Evolutionary conservation across 495 filamentous ascomycete species (phyloP), one percentile per base, ranked within the genome.

Genomic region (Penicillium canariense): DNA sequence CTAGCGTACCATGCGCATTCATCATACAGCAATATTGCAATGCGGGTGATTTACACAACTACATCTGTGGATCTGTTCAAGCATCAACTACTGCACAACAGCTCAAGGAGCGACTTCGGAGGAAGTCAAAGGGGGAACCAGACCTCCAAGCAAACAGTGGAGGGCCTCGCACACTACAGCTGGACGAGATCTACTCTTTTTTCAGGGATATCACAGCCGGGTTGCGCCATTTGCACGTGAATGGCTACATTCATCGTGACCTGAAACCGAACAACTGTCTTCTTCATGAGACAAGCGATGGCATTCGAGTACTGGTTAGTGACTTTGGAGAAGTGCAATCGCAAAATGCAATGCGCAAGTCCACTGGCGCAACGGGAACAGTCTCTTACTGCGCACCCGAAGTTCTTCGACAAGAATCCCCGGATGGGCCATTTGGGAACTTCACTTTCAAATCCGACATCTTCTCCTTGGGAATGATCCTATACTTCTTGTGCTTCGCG

Each of bases 1-100:
- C 95, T 1, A 94, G 85, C 61, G 91, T 97, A 0, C 90, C 91
- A 6, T 97, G 92, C 60, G 91, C 91, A 15, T 98, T 96, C 64
- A 98, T 98, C 40, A 82, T 98, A 4, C 94, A 98, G 62, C 91
- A 98, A 65, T 97, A 96, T 61, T 98, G 94, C 76, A 96, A 97
- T 67, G 79, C 84, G 8, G 94, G 94, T n/a, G 94, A 97, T 68
- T 77, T 98, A 5, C 85, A 95, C 47, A 80, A 87, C 40, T 94
- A 96, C 66, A 82, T 97, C 17, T 75, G 90, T 38, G 82, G 85
- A n/a, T 76, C 83, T n/a, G 65, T 74, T 3, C 78, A 84, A 42
- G 81, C 70, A 1, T 69, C 82, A 2, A 75, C 79, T 5, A 90
- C 89, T 1, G 85, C 85, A 25, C 87, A 97, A 60, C 81, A 92